Evolutionary conservation across 106 monocot genomes (phyloP).

Genomic region (Triglochin maritima): DNA sequence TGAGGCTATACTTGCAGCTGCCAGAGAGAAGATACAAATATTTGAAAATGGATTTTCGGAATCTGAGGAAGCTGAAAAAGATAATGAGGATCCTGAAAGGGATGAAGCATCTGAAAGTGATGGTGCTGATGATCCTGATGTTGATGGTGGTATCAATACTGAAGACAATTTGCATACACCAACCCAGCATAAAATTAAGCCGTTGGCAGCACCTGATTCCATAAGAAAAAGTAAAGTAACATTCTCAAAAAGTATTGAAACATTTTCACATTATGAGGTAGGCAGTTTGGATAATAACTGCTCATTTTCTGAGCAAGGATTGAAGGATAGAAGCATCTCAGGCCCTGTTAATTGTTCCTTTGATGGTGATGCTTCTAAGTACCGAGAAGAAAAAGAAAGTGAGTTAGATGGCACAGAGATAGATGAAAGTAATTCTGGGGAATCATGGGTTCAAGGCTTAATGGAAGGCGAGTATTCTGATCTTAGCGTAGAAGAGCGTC

Average conservation of each 20-base stretch:
- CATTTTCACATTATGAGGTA: slow-evolving; percentile 11
- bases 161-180: slow-evolving; percentile 19
- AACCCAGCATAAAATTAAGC: slow-evolving; percentile 23
- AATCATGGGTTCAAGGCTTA: slow-evolving; percentile 83
- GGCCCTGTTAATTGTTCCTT: slow-evolving; percentile 11
- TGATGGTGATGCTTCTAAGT: slow-evolving; percentile 4
- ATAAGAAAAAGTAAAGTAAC: slow-evolving; percentile 14
- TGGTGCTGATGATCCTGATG: slow-evolving; percentile 76
- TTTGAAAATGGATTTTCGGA: slow-evolving; percentile 85
- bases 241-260: slow-evolving; percentile 11
- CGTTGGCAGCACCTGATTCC: slow-evolving; percentile 5
- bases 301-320: slow-evolving; percentile 2
- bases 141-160: slow-evolving; percentile 31
- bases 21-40: slow-evolving; percentile 73
- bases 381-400: slow-evolving; percentile 18
- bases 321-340: slow-evolving; percentile 6
- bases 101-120: slow-evolving; percentile 95
- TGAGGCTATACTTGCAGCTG: slow-evolving; percentile 65
- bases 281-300: slow-evolving; percentile 19
- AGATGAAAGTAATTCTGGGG: slow-evolving; percentile 69
- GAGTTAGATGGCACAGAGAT: slow-evolving; percentile 56
- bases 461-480: slow-evolving; percentile 86
- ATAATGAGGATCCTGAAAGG: slow-evolving; percentile 65
- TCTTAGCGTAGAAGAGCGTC: slow-evolving; percentile 87
- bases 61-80: slow-evolving; percentile 84